Percentiles rank a stretch among this genome's conserved stretches.
Evolutionary conservation across 345 rosid species (phyloP).

Genomic region (Arabidopsis thaliana): DNA sequence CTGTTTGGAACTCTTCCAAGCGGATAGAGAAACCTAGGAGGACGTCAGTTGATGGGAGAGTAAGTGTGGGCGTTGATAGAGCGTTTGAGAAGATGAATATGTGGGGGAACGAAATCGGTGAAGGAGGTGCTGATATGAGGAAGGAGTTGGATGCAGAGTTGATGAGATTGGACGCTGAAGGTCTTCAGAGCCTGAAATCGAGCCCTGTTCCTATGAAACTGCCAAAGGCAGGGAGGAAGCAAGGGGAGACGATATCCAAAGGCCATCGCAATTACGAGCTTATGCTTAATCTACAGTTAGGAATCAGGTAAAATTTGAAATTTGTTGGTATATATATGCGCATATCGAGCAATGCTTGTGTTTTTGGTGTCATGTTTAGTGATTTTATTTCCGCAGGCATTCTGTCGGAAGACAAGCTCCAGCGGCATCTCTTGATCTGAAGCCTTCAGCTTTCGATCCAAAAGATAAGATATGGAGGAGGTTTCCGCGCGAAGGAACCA

Average conservation of each 20-base stretch:
- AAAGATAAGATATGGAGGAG: slow-evolving; percentile 94
- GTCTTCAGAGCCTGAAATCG: slow-evolving; percentile 32
- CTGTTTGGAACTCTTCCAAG: slow-evolving; percentile 77
- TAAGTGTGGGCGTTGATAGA: slow-evolving; percentile 76
- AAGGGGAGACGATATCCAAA: slow-evolving; percentile 86
- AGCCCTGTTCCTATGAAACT: slow-evolving; percentile 59
- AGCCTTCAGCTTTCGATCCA: slow-evolving; percentile 91
- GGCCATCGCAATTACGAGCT: slow-evolving; percentile 93
- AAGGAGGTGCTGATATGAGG: slow-evolving; percentile 38
- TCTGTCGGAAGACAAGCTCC: slow-evolving; percentile 91
- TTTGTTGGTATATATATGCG: slow-evolving; percentile 11
- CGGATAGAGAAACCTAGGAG: slow-evolving; percentile 65
- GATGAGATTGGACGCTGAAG: slow-evolving; percentile 50
- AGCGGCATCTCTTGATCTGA: slow-evolving; percentile 71
- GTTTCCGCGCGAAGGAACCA: slow-evolving; percentile 90
- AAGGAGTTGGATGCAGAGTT: slow-evolving; percentile 55
- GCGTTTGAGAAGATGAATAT: slow-evolving; percentile 70
- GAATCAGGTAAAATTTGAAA: slow-evolving; percentile 51
- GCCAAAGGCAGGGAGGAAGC: slow-evolving; percentile 71
- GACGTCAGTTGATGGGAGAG: slow-evolving; percentile 85
- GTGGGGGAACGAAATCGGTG: slow-evolving; percentile 58
- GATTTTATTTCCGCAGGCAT: slow-evolving; percentile 54
- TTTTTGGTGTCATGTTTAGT: slow-evolving; percentile 26
- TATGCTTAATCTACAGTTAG: slow-evolving; percentile 91
- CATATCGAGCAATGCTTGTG: slow-evolving; percentile 9